Conservation (phyloP, 768 basidiomycete genomes). For the Mycena amicta region DNA sequence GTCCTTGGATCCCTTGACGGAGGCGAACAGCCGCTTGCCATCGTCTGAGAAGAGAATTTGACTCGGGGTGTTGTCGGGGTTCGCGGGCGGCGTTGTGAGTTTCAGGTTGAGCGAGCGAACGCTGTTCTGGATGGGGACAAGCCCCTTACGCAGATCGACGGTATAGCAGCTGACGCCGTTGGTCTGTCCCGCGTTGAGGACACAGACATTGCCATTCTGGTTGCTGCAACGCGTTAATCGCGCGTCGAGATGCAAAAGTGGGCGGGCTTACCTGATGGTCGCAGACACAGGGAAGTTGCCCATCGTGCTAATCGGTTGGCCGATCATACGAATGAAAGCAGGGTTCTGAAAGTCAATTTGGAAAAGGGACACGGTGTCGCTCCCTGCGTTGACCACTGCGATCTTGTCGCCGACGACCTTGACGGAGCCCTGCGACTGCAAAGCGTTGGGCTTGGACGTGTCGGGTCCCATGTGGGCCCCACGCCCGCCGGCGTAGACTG, state of each 20-base stretch:
- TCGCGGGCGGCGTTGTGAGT: constrained; percentile 33
- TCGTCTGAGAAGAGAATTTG: constrained; percentile 38
- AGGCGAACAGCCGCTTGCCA: constrained; percentile 32
- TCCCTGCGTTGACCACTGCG: constrained; percentile 30
- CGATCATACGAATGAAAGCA: constrained; percentile 32
- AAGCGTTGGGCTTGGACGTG: constrained; percentile 23
- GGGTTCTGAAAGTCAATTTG: constrained; percentile 37
- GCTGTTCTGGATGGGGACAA: constrained; percentile 31
- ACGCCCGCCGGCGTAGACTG: constrained; percentile 21
- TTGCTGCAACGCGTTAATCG: not conserved
- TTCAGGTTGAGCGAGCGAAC: constrained; percentile 33
- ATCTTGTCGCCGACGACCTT: constrained; percentile 22
- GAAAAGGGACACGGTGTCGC: constrained; percentile 36
- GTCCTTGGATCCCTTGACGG: constrained; percentile 36
- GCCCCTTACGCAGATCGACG: constrained; percentile 29
- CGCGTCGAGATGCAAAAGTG: constrained; percentile 15
- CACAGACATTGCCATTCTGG: constrained; percentile 30
- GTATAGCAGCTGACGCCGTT: constrained; percentile 32
- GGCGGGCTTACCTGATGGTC: constrained; percentile 13
- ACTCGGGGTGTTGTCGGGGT: constrained; percentile 32
- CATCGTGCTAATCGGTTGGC: constrained; percentile 32
- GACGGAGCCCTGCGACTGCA: constrained; percentile 29
- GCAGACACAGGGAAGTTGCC: constrained; percentile 41
- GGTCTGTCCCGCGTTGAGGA: constrained; percentile 31
- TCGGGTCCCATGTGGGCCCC: constrained; percentile 26